Conservation (phyloP, 352 stramenopile species). For the Albugo laibachii region DNA sequence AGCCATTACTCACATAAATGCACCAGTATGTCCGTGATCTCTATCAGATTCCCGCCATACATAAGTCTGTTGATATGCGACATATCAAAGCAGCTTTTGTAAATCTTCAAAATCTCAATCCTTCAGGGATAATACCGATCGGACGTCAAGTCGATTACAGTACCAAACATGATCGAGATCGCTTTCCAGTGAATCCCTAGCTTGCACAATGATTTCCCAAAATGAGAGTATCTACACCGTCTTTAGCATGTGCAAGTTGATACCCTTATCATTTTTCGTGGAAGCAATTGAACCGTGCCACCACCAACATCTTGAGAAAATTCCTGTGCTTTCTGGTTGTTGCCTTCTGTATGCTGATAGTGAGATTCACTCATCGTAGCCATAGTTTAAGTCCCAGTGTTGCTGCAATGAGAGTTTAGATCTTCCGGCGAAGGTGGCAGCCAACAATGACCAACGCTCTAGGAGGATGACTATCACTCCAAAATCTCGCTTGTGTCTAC, state of each 20-base stretch:
- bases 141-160: constrained; percentile 35
- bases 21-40: constrained; percentile 59
- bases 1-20: not conserved
- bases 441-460: no score
- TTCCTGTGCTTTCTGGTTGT: constrained; percentile 41
- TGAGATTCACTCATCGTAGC: no score
- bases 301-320: not conserved
- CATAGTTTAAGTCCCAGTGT: no score
- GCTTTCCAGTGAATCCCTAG: constrained; percentile 12
- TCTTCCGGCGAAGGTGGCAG: no score
- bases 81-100: constrained; percentile 97
- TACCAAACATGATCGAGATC: constrained; percentile 40
- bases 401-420: no score
- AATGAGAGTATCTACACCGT: no score
- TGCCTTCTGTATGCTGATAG: no score
- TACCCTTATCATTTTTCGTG: not conserved
- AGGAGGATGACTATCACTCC: no score
- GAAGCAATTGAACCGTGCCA: not conserved
- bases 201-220: no score
- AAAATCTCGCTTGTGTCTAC: no score
- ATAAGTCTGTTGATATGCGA: constrained; percentile 84
- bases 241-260: not conserved
- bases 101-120: constrained; percentile 86
- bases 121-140: constrained; percentile 83
- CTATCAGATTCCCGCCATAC: constrained; percentile 84